A percentile compares a stretch with the other conserved stretches of the same genome.
These are phyloP conservation scores for Lactarius vividus DNA, from an alignment of 768 basidiomycete species.

Conservation along the genomic window DNA sequence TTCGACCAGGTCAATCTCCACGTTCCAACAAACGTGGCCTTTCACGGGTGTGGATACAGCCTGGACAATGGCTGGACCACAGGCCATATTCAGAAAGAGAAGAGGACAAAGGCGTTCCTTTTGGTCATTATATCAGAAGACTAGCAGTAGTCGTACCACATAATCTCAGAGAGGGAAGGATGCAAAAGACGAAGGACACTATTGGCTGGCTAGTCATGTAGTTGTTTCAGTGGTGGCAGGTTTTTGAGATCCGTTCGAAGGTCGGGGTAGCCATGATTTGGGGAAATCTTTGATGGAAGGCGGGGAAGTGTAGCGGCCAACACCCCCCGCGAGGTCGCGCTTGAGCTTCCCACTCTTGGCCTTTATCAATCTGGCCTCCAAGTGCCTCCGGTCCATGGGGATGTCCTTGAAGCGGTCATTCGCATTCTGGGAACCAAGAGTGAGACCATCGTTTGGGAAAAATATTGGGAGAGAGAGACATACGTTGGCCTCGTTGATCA, in stretches of 20 bases:
- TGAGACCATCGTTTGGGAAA: background rate
- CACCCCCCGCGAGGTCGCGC: slow-evolving; percentile 25
- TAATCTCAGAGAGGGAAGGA: background rate
- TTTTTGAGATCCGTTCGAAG: slow-evolving; percentile 28
- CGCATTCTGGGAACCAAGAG: slow-evolving; percentile 35
- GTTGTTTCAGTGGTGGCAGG: background rate
- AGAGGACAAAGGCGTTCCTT: background rate
- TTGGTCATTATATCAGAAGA: background rate
- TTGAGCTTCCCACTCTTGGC: slow-evolving; percentile 61
- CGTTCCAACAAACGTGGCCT: background rate
- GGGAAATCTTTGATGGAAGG: slow-evolving; percentile 29
- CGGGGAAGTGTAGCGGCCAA: slow-evolving; percentile 23
- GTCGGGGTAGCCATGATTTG: slow-evolving; percentile 27
- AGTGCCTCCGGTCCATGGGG: slow-evolving; percentile 80
- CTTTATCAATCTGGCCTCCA: slow-evolving; percentile 68
- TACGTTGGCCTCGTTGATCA: slow-evolving; percentile 85
- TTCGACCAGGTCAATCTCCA: background rate
- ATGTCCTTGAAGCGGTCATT: slow-evolving; percentile 55
- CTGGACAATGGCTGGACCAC: background rate
- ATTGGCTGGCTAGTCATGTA: slow-evolving; percentile 8
- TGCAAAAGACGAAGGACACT: slow-evolving; percentile 1
- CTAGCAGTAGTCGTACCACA: background rate
- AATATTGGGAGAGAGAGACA: slow-evolving; percentile 35
- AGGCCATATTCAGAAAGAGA: background rate
- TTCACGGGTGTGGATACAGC: background rate